These are phyloP conservation scores for Powellomyces hirtus DNA, from an alignment of 192 early-diverging fungal species.

Conservation along the genomic window DNA sequence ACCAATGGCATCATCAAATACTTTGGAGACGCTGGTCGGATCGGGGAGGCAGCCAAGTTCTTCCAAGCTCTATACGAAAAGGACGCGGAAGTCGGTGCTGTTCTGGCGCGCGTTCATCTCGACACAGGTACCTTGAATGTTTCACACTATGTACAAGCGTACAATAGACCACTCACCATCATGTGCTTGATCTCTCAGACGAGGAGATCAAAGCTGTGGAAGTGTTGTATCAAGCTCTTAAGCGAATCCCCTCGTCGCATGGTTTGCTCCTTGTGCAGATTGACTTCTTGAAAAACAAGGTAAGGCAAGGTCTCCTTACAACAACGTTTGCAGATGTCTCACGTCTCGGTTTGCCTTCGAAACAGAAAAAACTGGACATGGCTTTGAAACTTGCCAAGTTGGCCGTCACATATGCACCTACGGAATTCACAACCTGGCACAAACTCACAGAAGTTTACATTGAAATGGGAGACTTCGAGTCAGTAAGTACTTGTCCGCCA, in stretches of 20 bases:
- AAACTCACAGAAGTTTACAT: constrained; percentile 93
- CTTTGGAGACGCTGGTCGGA: constrained; percentile 81
- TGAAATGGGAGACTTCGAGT: constrained; percentile 78
- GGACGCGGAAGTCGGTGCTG: constrained; percentile 88
- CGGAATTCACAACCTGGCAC: constrained; percentile 94
- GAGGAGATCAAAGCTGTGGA: constrained; percentile 93
- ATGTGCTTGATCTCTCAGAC: too few species aligned
- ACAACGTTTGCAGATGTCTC: too few species aligned
- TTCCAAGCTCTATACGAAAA: constrained; percentile 74
- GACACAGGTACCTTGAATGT: constrained; percentile 50
- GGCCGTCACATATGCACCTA: constrained; percentile 91
- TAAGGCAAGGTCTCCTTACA: constrained; percentile 22
- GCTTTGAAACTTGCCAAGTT: constrained; percentile 87
- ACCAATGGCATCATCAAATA: constrained; percentile 87
- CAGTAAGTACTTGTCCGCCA: constrained; percentile 41
- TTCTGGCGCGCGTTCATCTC: constrained; percentile 76
- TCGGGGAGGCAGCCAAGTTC: constrained; percentile 73
- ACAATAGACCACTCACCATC: too few species aligned
- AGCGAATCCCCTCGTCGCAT: constrained; percentile 75
- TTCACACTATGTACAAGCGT: too few species aligned
- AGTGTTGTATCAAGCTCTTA: constrained; percentile 80
- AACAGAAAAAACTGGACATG: constrained; percentile 62
- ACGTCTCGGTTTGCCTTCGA: too few species aligned
- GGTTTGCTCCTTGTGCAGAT: constrained; percentile 85
- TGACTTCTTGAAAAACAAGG: constrained; percentile 84